A percentile compares a stretch with the other conserved stretches of the same genome.
phyloP scores from a whole-genome alignment of 2,329 filamentous ascomycete species.

The Epichloe bromicola region DNA sequence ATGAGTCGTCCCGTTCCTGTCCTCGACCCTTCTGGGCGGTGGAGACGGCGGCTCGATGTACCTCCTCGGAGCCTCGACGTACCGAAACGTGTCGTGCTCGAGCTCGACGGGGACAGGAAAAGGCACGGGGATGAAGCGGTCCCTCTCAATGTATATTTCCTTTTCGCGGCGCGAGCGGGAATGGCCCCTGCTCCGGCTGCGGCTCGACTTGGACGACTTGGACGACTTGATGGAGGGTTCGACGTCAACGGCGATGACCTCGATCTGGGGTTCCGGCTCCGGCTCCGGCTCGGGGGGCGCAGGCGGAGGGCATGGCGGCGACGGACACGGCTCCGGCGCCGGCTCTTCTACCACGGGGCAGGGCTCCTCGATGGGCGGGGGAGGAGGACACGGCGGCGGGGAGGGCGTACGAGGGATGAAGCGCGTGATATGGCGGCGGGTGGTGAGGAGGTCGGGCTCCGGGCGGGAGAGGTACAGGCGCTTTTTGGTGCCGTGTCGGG shows the following conservation, averaged over 20 bases:
- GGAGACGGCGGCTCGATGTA: slow-evolving; percentile 15
- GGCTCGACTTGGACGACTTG: slow-evolving; percentile 13
- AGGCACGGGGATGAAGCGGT: slow-evolving; percentile 31
- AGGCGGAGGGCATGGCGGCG: slow-evolving; percentile 7
- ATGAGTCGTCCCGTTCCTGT: slow-evolving; percentile 9
- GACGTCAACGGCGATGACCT: slow-evolving; percentile 26
- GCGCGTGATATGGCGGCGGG: slow-evolving; percentile 24
- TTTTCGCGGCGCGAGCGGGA: slow-evolving; percentile 21
- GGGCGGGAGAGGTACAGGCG: slow-evolving; percentile 30
- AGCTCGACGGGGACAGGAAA: slow-evolving; percentile 29
- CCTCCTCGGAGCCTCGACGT: slow-evolving; percentile 35
- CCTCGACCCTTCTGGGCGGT: slow-evolving; percentile 20
- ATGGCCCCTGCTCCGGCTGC: slow-evolving; percentile 12
- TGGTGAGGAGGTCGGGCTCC: slow-evolving; percentile 23
- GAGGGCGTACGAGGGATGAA: slow-evolving; percentile 23
- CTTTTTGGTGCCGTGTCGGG: slow-evolving; percentile 22
- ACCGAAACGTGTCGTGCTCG: slow-evolving; percentile 36
- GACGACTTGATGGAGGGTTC: slow-evolving; percentile 15
- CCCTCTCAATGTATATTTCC: slow-evolving; percentile 40
- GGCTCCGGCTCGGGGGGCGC: slow-evolving; percentile 6
- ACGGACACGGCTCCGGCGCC: background rate
- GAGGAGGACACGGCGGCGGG: slow-evolving; percentile 15
- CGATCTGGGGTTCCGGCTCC: slow-evolving; percentile 18
- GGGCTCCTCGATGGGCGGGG: slow-evolving; percentile 1
- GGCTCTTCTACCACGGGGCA: slow-evolving; percentile 8